These are phyloP conservation scores for Termitomyces sp. DNA, from an alignment of 768 basidiomycete species.

Conservation along the genomic window DNA sequence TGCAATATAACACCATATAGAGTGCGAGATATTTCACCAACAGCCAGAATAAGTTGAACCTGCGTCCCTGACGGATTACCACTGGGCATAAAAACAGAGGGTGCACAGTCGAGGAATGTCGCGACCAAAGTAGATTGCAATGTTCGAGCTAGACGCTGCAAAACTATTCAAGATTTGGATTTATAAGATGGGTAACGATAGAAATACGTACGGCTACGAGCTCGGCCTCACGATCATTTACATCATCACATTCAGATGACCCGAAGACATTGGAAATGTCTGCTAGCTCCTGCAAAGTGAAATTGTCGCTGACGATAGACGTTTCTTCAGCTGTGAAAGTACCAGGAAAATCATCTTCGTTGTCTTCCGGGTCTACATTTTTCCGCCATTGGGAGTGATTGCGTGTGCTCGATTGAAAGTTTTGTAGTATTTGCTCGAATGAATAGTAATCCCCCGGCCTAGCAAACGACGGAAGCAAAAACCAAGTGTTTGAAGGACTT, in stretches of 20 bases:
- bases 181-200: background rate
- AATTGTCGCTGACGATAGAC: background rate
- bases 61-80: conserved; percentile 59
- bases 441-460: conserved; percentile 47
- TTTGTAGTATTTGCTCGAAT: conserved; percentile 49
- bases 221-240: conserved; percentile 6
- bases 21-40: conserved; percentile 54
- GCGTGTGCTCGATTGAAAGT: conserved; percentile 17
- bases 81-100: conserved; percentile 74
- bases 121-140: conserved; percentile 80
- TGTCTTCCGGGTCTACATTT: conserved; percentile 34
- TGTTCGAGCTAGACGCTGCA: conserved; percentile 65
- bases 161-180: background rate
- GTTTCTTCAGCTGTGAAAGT: conserved; percentile 15
- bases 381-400: conserved; percentile 30
- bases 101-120: conserved; percentile 85
- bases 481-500: conserved; percentile 52
- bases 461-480: conserved; percentile 59
- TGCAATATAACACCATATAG: conserved; percentile 61
- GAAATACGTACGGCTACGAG: conserved; percentile 10
- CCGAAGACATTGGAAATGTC: conserved; percentile 10
- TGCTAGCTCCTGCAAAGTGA: conserved; percentile 10
- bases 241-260: conserved; percentile 5
- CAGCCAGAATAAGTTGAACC: conserved; percentile 54
- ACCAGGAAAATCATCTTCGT: conserved; percentile 32